phyloP scores from a whole-genome alignment of 1,139 yeast genomes.

The Pichia sp. region DNA sequence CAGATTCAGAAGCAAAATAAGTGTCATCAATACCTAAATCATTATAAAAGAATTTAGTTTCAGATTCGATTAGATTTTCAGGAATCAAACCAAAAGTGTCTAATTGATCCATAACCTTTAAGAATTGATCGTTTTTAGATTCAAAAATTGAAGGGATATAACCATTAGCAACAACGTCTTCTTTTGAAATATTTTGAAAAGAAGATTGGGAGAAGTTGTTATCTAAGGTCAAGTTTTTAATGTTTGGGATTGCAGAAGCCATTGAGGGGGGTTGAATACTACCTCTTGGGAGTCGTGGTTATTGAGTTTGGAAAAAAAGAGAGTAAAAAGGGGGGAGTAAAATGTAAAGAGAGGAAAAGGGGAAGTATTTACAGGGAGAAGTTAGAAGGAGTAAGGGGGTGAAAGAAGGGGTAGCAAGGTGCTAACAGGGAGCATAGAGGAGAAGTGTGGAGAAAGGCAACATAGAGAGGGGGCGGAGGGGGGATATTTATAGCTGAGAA shows the following conservation, averaged over 20 bases:
- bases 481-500: neutral
- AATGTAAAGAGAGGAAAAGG: too few relatives aligned
- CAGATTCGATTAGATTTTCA: constrained; percentile 75
- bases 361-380: too few relatives aligned
- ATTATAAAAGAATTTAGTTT: constrained; percentile 86
- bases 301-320: too few relatives aligned
- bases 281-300: too few relatives aligned
- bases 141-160: constrained; percentile 71
- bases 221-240: constrained; percentile 26
- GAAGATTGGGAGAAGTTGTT: constrained; percentile 32
- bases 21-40: constrained; percentile 86
- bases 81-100: constrained; percentile 89
- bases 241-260: constrained; percentile 14
- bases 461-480: neutral
- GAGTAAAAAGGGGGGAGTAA: too few relatives aligned
- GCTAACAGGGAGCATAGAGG: neutral
- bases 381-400: neutral
- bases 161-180: constrained; percentile 39
- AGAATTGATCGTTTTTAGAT: constrained; percentile 78
- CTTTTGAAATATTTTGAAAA: constrained; percentile 27
- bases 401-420: neutral
- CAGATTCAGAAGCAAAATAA: constrained; percentile 81
- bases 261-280: too few relatives aligned
- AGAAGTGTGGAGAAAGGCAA: neutral
- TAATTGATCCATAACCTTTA: constrained; percentile 72